Evolutionary conservation across 2,329 filamentous ascomycete species (phyloP), one percentile per base, ranked within the genome.

Genomic region (Pseudogymnoascus sp.): DNA sequence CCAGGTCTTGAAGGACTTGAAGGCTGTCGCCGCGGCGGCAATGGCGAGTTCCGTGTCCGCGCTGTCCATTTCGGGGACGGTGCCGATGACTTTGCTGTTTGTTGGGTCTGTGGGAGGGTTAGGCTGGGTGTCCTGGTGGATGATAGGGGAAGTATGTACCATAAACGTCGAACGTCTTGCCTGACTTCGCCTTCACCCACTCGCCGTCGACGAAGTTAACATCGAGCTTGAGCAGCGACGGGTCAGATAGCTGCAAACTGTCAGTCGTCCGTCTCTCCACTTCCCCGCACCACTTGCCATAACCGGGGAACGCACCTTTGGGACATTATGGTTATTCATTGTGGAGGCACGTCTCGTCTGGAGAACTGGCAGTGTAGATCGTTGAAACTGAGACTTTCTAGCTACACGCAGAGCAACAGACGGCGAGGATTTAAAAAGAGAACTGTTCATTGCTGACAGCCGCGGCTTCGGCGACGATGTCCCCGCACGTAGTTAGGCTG

Each of bases 121-220:
- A 19, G n/a, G 10, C 65, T 4, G 19, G n/a, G 4, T 53, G n/a
- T 17, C 5, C 21, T 26, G 31, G 6, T 23, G 50, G 33, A 21
- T 21, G 42, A 50, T 61, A 9, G 59, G 13, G 26, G n/a, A 60
- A 3, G 7, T 33, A 65, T 72, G 67, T 77, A 88, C 87, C 88
- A 67, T 84, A 82, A 65, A 97, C 90, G 74, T 95, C 88, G 75
- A 97, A 99, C 53, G 91, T 96, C 83, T 96, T 87, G 73, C 91
- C 91, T 0, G 91, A 96, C 72, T 86, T 85, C 69, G 93, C 90
- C 70, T 83, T 82, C 66, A 96, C 84, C 90, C 93, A 99, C 83
- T 96, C 84, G 72, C 95, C 95, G 74, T 99, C 93, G 72, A 97
- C 87, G 73, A 93, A 97, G 71, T 86, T 69, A 78, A 85, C 83